Evolutionary conservation across 1,284 basidiomycete genomes (phyloP).

Genomic region (Cryptococcus jaspeensis): DNA sequence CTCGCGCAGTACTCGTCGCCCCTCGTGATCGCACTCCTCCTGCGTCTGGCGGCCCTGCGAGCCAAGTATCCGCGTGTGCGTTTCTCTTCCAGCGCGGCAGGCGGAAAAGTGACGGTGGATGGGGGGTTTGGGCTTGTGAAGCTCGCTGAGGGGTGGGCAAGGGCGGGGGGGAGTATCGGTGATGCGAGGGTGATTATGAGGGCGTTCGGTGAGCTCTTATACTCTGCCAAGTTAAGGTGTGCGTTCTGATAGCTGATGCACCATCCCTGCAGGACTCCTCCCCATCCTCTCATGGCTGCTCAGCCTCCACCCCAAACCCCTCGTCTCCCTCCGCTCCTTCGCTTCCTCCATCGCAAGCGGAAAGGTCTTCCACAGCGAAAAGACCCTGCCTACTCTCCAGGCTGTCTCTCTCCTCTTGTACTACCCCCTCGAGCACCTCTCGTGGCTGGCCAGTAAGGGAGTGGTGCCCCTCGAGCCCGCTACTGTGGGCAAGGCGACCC

Average conservation of each 20-base stretch:
- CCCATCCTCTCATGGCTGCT: slow-evolving; percentile 43
- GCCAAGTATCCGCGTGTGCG: slow-evolving; percentile 20
- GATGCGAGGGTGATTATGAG: slow-evolving; percentile 49
- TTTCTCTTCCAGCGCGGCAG: slow-evolving; percentile 5
- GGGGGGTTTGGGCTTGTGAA: slow-evolving; percentile 22
- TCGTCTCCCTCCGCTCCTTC: slow-evolving; percentile 22
- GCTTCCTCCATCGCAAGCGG: slow-evolving; percentile 6
- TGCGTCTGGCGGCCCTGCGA: slow-evolving; percentile 34
- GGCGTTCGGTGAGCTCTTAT: slow-evolving; percentile 38
- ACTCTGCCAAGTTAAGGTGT: neutral
- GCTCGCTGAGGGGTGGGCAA: slow-evolving; percentile 37
- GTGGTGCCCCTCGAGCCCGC: slow-evolving; percentile 34
- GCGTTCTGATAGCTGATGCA: neutral
- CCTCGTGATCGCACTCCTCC: slow-evolving; percentile 37
- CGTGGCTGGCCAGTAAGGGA: slow-evolving; percentile 43
- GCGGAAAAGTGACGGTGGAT: slow-evolving; percentile 2
- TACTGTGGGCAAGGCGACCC: slow-evolving; percentile 18
- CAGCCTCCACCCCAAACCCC: slow-evolving; percentile 36
- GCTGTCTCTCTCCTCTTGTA: slow-evolving; percentile 38
- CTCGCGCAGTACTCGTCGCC: slow-evolving; percentile 45
- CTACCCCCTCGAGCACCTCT: slow-evolving; percentile 47
- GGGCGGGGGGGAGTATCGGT: slow-evolving; percentile 32
- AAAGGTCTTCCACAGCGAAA: slow-evolving; percentile 21
- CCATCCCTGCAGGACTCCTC: slow-evolving; percentile 20
- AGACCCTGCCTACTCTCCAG: slow-evolving; percentile 41